Base-by-base conservation (phyloP, 805 yeast species). In the Zygosaccharomyces bailii region DNA sequence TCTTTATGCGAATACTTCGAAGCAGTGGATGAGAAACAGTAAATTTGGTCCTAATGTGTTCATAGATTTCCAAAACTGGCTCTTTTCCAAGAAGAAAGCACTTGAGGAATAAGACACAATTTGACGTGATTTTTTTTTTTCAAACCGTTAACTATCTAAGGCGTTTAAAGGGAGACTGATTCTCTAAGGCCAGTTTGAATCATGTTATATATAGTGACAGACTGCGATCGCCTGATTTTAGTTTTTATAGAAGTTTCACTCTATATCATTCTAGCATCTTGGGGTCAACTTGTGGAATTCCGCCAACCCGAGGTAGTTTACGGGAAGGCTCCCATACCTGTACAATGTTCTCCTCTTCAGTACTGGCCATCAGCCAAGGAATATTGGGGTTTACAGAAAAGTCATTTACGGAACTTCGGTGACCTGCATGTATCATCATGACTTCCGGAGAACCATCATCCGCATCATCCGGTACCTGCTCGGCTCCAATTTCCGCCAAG, bases 381-480 rank as follows among this genome's bases (percentile, higher is more conserved):
- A 80, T 73, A 31, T 60, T 59, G 4, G 82, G 80, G 57, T 81
- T 83, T 73, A 86, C 81, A 25, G 80, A 75, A 52, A 86, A 71
- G 60, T 86, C 95, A 34, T 82, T 80, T 13, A 86, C 82, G 4
- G 83, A 73, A 13, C 87, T 83, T 14, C 89, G 82, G 59, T 88
- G 96, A 16, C 96, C 96, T 30, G 95, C 95, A 60, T 88, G 96
- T 82, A 88, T 84, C 89, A 87, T 84, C 55, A 87, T 70, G 27
- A 88, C 66, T 62, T 88, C 96, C 4, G 96, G 91, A 20, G 84
- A 84, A 31, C 95, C 96, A 57, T 88, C 96, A 52, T 85, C 95
- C 23, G 88, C 85, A 59, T 88, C 96, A 53, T 87, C 96, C 53
- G 80, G 89, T 10, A 74, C 74, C 62, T 86, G 95, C 58, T 87